These are phyloP conservation scores for Endothia cerciana DNA, from an alignment of 2,329 filamentous ascomycete species.

Conservation along the genomic window DNA sequence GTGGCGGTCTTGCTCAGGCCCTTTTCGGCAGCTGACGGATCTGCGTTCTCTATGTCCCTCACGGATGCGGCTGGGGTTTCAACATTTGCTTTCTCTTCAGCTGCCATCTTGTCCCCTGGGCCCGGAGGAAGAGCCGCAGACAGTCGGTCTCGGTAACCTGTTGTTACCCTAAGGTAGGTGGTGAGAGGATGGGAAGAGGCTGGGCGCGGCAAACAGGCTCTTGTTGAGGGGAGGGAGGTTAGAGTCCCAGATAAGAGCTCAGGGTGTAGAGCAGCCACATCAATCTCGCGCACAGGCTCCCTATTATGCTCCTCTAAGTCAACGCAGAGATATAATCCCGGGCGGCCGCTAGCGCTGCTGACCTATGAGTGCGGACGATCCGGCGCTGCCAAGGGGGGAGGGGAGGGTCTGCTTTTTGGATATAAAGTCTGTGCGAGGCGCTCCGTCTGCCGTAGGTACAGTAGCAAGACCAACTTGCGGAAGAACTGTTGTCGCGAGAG, in stretches of 20 bases:
- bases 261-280: not conserved
- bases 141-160: not conserved
- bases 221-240: not conserved
- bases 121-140: not conserved
- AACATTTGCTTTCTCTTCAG: conserved; percentile 5
- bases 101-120: conserved; percentile 13
- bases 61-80: not conserved
- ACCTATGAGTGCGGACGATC: not conserved
- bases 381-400: not conserved
- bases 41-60: not conserved
- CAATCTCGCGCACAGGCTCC: not conserved
- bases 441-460: not conserved
- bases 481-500: not conserved
- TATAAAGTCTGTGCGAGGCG: not conserved
- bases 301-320: not conserved
- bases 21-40: not conserved
- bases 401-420: not conserved
- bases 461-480: not conserved
- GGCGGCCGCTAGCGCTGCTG: not conserved
- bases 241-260: not conserved
- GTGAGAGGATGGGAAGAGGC: not conserved
- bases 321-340: not conserved
- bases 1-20: conserved; percentile 11
- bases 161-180: not conserved
- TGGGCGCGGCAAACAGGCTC: not conserved